phyloP scores from a whole-genome alignment of 192 early-diverging fungal species.

The Coemansia sp. region DNA sequence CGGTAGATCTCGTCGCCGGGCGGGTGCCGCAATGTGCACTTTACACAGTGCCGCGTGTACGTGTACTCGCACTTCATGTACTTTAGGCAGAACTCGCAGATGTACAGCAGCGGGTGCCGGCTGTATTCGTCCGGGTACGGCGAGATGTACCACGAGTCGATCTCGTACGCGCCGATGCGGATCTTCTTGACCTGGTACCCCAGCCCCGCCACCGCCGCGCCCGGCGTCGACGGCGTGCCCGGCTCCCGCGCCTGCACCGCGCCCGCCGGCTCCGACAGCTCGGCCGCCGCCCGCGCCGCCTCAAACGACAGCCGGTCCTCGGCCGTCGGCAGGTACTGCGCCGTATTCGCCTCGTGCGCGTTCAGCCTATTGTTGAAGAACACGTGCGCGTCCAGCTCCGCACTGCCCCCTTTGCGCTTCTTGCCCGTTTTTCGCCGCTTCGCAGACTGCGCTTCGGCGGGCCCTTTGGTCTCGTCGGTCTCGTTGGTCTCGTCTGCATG shows the following conservation, averaged over 20 bases:
- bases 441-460: neutral
- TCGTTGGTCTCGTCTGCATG: too few relatives aligned
- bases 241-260: neutral
- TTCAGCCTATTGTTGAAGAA: constrained; percentile 51
- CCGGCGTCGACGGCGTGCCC: constrained; percentile 32
- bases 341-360: constrained; percentile 54
- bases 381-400: constrained; percentile 18
- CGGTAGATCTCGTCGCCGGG: constrained; percentile 98
- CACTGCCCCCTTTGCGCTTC: neutral
- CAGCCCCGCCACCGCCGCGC: constrained; percentile 12
- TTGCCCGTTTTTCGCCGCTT: constrained; percentile 39
- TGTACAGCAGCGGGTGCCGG: constrained; percentile 68
- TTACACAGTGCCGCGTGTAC: constrained; percentile 77
- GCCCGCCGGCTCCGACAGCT: constrained; percentile 19
- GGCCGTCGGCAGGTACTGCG: constrained; percentile 53
- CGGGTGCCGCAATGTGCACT: constrained; percentile 77
- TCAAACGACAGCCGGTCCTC: constrained; percentile 57
- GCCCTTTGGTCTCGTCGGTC: neutral
- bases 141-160: constrained; percentile 93
- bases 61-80: constrained; percentile 93
- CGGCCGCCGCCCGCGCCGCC: constrained; percentile 44
- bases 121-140: constrained; percentile 98
- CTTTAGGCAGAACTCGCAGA: constrained; percentile 98
- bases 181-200: constrained; percentile 59
- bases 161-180: constrained; percentile 75